These are phyloP conservation scores for Euphorbia peplus DNA, from an alignment of 345 rosid genomes.

Conservation along the genomic window DNA sequence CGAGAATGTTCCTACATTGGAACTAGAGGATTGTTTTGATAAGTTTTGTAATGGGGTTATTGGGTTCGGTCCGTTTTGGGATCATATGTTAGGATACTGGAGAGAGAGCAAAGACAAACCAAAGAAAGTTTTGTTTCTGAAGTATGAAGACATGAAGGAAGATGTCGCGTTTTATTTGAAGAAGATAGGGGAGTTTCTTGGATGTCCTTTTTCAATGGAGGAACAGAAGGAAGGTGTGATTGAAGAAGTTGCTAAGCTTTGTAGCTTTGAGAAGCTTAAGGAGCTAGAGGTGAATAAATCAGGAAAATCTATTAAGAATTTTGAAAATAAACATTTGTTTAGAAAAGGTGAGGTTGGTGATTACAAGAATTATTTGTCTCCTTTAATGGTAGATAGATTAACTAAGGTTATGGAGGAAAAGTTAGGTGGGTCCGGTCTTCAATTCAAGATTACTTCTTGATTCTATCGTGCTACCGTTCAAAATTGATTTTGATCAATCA, in stretches of 20 bases:
- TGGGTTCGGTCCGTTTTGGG: conserved; percentile 39
- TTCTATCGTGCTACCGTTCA: neutral
- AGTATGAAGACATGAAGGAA: conserved; percentile 39
- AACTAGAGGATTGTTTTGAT: conserved; percentile 33
- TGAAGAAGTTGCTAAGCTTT: conserved; percentile 13
- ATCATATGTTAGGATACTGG: conserved; percentile 36
- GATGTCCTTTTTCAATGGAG: conserved; percentile 11
- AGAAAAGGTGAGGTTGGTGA: conserved; percentile 22
- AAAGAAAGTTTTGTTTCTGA: conserved; percentile 27
- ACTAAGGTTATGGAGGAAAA: conserved; percentile 37
- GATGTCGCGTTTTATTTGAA: conserved; percentile 21
- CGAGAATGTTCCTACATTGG: conserved; percentile 2
- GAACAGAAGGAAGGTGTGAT: conserved; percentile 12
- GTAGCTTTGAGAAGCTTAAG: conserved; percentile 23
- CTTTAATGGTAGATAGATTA: conserved; percentile 14
- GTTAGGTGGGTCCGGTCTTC: conserved; percentile 45
- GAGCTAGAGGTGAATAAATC: conserved; percentile 22
- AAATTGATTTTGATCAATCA: no score
- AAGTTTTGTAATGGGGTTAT: conserved; percentile 28
- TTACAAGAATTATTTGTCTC: conserved; percentile 15
- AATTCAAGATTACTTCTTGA: conserved; percentile 28
- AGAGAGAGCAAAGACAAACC: conserved; percentile 26
- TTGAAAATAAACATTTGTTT: conserved; percentile 13
- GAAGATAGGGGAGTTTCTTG: conserved; percentile 20
- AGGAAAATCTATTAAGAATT: conserved; percentile 3